A percentile compares a stretch with the other conserved stretches of the same genome.
phyloP scores from a whole-genome alignment of 2,329 filamentous ascomycete species.

The Hymenoscyphus scutula region DNA sequence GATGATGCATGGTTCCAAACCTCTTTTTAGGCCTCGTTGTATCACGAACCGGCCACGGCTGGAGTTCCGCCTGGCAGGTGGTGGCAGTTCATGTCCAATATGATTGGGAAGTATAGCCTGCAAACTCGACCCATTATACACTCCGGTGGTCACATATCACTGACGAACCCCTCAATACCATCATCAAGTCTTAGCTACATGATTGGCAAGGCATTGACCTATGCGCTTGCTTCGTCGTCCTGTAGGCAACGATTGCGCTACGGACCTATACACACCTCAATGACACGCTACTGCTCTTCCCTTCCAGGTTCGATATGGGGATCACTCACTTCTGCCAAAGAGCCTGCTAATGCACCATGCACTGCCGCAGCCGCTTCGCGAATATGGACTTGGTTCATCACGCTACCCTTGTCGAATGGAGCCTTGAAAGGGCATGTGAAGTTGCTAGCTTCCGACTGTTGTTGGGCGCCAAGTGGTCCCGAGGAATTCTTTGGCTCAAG shows the following conservation, averaged over 20 bases:
- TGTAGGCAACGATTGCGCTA: slow-evolving; percentile 5
- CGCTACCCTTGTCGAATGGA: slow-evolving; percentile 2
- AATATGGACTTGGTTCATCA: slow-evolving; percentile 4
- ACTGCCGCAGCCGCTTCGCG: slow-evolving; percentile 4
- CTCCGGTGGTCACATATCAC: background rate
- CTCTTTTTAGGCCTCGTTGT: background rate
- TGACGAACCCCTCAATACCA: background rate
- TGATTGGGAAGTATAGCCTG: slow-evolving; percentile 5
- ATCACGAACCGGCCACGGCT: slow-evolving; percentile 2
- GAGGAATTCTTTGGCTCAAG: background rate
- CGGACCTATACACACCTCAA: background rate
- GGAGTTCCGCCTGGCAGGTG: background rate
- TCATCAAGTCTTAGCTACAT: background rate
- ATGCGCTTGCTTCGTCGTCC: background rate
- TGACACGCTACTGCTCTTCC: too few species aligned
- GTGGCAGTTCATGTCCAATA: background rate
- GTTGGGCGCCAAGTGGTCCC: background rate
- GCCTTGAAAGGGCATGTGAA: slow-evolving; percentile 10
- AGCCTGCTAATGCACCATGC: slow-evolving; percentile 12
- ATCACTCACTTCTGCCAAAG: slow-evolving; percentile 4
- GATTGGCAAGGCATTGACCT: slow-evolving; percentile 6
- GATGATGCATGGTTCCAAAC: background rate
- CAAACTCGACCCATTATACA: background rate
- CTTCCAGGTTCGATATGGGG: slow-evolving; percentile 5
- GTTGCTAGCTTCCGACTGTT: background rate